These are phyloP conservation scores for Biscutella laevigata DNA, from an alignment of 441 rosid species.

Conservation along the genomic window DNA sequence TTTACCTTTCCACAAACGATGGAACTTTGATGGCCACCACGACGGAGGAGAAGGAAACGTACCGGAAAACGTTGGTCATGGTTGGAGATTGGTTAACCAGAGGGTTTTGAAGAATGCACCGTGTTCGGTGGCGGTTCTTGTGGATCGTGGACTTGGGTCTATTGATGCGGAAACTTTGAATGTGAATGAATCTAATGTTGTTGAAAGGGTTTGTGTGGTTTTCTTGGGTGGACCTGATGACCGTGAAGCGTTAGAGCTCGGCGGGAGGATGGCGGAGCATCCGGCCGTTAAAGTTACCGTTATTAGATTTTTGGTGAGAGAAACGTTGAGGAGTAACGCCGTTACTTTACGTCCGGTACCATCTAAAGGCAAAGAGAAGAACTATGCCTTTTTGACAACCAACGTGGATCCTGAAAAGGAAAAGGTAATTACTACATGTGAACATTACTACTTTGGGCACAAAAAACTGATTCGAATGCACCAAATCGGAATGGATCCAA, in stretches of 20 bases:
- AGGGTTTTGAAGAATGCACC: conserved; percentile 58
- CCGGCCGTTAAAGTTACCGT: conserved; percentile 49
- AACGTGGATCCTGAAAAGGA: conserved; percentile 37
- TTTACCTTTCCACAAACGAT: conserved; percentile 58
- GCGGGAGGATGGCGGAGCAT: conserved; percentile 64
- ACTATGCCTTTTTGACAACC: conserved; percentile 44
- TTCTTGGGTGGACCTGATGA: conserved; percentile 80
- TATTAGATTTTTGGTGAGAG: conserved; percentile 35
- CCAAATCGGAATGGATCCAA: too few relatives aligned
- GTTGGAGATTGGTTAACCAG: conserved; percentile 60
- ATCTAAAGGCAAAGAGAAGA: conserved; percentile 30
- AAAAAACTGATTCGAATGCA: too few relatives aligned
- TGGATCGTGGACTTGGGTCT: conserved; percentile 67
- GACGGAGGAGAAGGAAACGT: conserved; percentile 34
- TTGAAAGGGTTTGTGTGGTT: conserved; percentile 44
- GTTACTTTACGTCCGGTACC: conserved; percentile 30
- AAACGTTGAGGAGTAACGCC: conserved; percentile 20
- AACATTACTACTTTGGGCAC: too few relatives aligned
- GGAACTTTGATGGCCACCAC: conserved; percentile 29
- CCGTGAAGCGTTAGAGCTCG: conserved; percentile 56
- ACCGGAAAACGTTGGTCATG: conserved; percentile 52
- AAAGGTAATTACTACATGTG: too few relatives aligned
- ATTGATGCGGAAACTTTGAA: conserved; percentile 14
- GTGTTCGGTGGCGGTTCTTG: conserved; percentile 66
- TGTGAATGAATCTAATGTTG: conserved; percentile 8